Base-by-base conservation (phyloP, 2,329 filamentous ascomycete species). In the Fusarium sacchari region DNA sequence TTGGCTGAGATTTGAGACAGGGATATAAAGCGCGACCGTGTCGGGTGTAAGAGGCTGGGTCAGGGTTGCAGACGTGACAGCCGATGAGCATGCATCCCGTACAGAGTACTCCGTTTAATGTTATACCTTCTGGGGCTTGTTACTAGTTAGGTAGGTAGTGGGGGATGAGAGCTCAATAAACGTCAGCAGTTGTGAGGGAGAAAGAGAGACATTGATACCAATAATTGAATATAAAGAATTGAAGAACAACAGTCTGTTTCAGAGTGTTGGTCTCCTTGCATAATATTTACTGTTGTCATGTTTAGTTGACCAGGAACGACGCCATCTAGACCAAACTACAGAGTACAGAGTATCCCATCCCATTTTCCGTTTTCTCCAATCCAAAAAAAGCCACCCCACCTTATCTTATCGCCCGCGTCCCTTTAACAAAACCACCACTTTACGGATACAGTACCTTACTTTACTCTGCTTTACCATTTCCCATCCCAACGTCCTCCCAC, bases 401-500 rank as follows among this genome's bases (percentile, higher is more conserved):
- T 74, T 74, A 74, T 74, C 71, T 74, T 74, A 74, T 74, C 71
- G 63, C 24, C 56, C 64, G 53, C 59, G 69, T 73, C 43, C 50
- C 60, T 64, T 42, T 42, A 18, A 71, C 71, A 74, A 74, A 73
- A 71, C 71, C 61, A 74, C 59, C 61, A 52, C 61, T 60, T 65
- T 53, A n/a, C n/a, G n/a, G n/a, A n/a, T n/a, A n/a, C n/a, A n/a
- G n/a, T n/a, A n/a, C n/a, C n/a, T n/a, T n/a, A 62, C 57, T 59
- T 53, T 22, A 28, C 24, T 40, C 26, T 28, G 40, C 34, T n/a
- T n/a, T 40, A 55, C 34, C 50, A 28, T 40, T 69, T 67, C 57
- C 47, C 50, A 67, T 71, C 57, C 20, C 47, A 62, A 59, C 47
- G 24, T 43, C 65, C 40, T 72, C 60, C 70, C 65, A 71, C 60